Percentiles rank a stretch among this genome's conserved stretches.
phyloP scores from a whole-genome alignment of 257 asterid genomes.

The Dorcoceras hygrometricum region DNA sequence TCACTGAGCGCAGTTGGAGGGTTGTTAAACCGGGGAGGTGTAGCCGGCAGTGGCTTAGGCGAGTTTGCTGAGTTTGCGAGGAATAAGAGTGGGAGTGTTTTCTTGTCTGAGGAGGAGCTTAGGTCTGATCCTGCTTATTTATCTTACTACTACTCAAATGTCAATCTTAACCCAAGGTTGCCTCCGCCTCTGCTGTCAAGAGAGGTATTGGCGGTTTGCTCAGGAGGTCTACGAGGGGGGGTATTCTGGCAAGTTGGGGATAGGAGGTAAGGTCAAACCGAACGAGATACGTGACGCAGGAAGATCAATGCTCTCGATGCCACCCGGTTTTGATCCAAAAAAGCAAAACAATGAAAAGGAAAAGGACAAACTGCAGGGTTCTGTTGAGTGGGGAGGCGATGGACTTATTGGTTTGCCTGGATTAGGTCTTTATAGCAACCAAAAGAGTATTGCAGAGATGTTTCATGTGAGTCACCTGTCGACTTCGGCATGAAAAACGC shows the following conservation, averaged over 20 bases:
- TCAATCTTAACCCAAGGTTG: constrained; percentile 90
- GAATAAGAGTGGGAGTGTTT: constrained; percentile 50
- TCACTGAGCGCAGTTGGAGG: constrained; percentile 92
- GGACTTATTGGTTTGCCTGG: constrained; percentile 96
- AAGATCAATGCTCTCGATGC: constrained; percentile 59
- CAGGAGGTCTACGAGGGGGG: constrained; percentile 88
- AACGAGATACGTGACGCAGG: constrained; percentile 57
- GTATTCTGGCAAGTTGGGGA: constrained; percentile 89
- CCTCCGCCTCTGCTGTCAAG: constrained; percentile 94
- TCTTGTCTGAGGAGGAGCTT: constrained; percentile 84
- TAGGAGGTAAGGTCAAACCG: constrained; percentile 76
- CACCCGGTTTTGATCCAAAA: constrained; percentile 63
- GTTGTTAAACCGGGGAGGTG: constrained; percentile 53
- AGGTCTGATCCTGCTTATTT: constrained; percentile 92
- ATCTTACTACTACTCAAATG: constrained; percentile 83
- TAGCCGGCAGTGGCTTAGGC: constrained; percentile 23
- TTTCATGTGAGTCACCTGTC: constrained; percentile 61
- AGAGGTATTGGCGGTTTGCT: constrained; percentile 91
- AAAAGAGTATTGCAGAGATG: constrained; percentile 78
- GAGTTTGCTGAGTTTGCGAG: constrained; percentile 52
- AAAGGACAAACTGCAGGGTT: constrained; percentile 48
- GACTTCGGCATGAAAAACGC: neutral
- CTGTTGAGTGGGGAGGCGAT: constrained; percentile 85
- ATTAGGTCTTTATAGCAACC: constrained; percentile 66
- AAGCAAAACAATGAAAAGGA: constrained; percentile 55